phyloP scores from a whole-genome alignment of 345 rosid species.

The Salix koriyanagi region DNA sequence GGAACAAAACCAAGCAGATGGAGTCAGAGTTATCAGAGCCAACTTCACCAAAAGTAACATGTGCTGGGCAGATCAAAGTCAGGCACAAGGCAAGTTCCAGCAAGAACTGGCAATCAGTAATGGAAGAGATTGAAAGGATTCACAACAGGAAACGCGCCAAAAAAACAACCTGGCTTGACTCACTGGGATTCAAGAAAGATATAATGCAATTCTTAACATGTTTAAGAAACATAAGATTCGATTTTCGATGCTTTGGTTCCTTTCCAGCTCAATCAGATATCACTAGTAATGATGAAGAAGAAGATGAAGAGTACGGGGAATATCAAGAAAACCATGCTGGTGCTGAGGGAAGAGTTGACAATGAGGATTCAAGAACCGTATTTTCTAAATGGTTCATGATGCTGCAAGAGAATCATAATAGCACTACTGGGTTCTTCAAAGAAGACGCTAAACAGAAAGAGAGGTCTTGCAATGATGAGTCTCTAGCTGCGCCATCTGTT shows the following conservation, averaged over 20 bases:
- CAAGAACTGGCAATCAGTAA: slow-evolving; percentile 75
- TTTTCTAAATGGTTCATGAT: slow-evolving; percentile 81
- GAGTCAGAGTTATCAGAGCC: slow-evolving; percentile 60
- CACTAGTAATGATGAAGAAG: slow-evolving; percentile 42
- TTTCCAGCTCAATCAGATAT: slow-evolving; percentile 45
- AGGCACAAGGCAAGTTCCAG: slow-evolving; percentile 48
- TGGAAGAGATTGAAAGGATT: slow-evolving; percentile 45
- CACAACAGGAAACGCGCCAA: slow-evolving; percentile 44
- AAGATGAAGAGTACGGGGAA: slow-evolving; percentile 37
- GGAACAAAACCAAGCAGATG: slow-evolving; percentile 59
- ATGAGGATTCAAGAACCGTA: slow-evolving; percentile 45
- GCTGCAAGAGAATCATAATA: slow-evolving; percentile 51
- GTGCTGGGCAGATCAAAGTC: slow-evolving; percentile 95
- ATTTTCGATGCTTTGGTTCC: slow-evolving; percentile 64
- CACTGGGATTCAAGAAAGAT: slow-evolving; percentile 69
- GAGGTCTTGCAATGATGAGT: not conserved
- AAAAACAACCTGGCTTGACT: slow-evolving; percentile 41
- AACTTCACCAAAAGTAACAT: slow-evolving; percentile 83
- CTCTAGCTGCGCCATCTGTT: slow-evolving; percentile 28
- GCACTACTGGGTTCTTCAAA: slow-evolving; percentile 10
- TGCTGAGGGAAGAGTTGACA: slow-evolving; percentile 4
- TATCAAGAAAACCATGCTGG: slow-evolving; percentile 14
- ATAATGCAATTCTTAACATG: slow-evolving; percentile 67
- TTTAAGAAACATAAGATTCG: slow-evolving; percentile 47
- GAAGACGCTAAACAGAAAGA: slow-evolving; percentile 17